phyloP scores from a whole-genome alignment of 305 asterid species.

The Solanum chacoense region DNA sequence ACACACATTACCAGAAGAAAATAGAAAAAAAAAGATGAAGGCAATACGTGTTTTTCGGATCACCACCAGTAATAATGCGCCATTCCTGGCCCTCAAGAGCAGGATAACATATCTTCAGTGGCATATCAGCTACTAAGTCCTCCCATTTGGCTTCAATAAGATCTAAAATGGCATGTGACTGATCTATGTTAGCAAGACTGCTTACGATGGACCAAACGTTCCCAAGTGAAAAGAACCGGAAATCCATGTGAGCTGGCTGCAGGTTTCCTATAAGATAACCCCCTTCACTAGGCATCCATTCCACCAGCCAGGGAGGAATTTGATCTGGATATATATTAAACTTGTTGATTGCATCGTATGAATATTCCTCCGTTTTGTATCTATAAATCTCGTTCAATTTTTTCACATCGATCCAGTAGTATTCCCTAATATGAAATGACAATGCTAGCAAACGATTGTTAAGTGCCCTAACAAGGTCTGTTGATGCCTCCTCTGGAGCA shows the following conservation, averaged over 20 bases:
- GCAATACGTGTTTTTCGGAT: slow-evolving; percentile 88
- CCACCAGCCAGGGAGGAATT: slow-evolving; percentile 94
- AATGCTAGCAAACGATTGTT: slow-evolving; percentile 75
- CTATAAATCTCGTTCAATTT: slow-evolving; percentile 82
- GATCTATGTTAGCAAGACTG: slow-evolving; percentile 75
- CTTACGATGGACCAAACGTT: slow-evolving; percentile 77
- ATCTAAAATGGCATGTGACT: slow-evolving; percentile 81
- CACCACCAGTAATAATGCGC: slow-evolving; percentile 86
- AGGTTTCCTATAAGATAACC: slow-evolving; percentile 90
- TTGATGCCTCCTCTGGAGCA: slow-evolving; percentile 69
- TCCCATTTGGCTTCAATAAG: slow-evolving; percentile 83
- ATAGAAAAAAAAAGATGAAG: background rate
- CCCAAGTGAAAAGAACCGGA: slow-evolving; percentile 89
- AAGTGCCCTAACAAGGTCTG: slow-evolving; percentile 59
- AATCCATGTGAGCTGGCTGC: slow-evolving; percentile 99
- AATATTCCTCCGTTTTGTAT: slow-evolving; percentile 90
- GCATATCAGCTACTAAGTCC: slow-evolving; percentile 78
- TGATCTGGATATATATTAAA: slow-evolving; percentile 97
- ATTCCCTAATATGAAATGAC: slow-evolving; percentile 86
- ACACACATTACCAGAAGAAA: background rate
- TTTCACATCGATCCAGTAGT: slow-evolving; percentile 84
- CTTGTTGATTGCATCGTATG: slow-evolving; percentile 89
- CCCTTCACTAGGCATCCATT: slow-evolving; percentile 86
- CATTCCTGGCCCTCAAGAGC: slow-evolving; percentile 89
- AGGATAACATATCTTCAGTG: slow-evolving; percentile 86